Conservation (phyloP, 495 filamentous ascomycete genomes). For the Neurospora sp. region DNA sequence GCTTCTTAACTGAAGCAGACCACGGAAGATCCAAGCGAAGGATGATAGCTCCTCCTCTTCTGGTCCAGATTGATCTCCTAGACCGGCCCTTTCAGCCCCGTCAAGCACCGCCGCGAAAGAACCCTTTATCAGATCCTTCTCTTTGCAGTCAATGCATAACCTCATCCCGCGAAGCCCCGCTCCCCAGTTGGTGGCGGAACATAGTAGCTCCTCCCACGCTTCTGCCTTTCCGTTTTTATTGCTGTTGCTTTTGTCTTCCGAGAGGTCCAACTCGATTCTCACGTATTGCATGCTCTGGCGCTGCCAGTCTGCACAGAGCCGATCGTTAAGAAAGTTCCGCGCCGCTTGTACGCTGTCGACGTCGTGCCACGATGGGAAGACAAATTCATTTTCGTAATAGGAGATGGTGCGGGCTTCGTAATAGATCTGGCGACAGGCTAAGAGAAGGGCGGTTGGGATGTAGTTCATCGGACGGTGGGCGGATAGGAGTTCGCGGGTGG, state of each 20-base stretch:
- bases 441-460: slow-evolving; percentile 22
- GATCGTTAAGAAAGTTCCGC: slow-evolving; percentile 7
- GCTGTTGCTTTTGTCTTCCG: neutral
- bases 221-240: neutral
- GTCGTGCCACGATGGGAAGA: slow-evolving; percentile 24
- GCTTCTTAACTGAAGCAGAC: neutral
- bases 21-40: slow-evolving; percentile 5
- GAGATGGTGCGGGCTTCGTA: slow-evolving; percentile 20
- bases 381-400: slow-evolving; percentile 29
- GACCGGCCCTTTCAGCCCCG: neutral
- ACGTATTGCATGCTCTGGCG: slow-evolving; percentile 21
- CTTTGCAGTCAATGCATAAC: slow-evolving; percentile 4
- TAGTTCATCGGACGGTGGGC: slow-evolving; percentile 18
- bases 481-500: slow-evolving; percentile 13
- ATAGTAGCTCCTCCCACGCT: slow-evolving; percentile 23
- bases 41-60: neutral
- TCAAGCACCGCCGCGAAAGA: neutral
- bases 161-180: slow-evolving; percentile 17
- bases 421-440: slow-evolving; percentile 22
- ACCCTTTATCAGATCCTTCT: neutral
- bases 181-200: slow-evolving; percentile 13
- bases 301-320: slow-evolving; percentile 19
- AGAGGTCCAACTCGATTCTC: slow-evolving; percentile 15
- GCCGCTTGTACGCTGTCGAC: slow-evolving; percentile 6
- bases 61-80: neutral